Evolutionary conservation across 257 asterid genomes (phyloP), one percentile per base, ranked within the genome.

Genomic region (Solanum chmielewskii): DNA sequence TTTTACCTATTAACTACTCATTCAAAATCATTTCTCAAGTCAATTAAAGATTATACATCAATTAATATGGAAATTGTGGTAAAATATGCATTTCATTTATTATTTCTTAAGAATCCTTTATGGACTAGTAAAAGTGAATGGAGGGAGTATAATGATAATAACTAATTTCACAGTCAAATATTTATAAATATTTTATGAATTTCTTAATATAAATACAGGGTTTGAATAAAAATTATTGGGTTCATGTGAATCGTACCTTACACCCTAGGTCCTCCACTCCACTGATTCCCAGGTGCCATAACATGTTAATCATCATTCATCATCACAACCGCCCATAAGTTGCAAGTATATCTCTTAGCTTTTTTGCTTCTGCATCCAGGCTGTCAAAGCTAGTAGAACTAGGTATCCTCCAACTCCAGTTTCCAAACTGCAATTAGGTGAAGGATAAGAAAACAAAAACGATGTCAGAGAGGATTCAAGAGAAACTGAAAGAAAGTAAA

Each of bases 321-420:
- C 88, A 87, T 85, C 89, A 93, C 47, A 91, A 42, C 64, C 99
- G 94, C 42, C 98, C 99, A 86, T 96, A 95, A 87, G 91, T 92
- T 69, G 56, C 78, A 60, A 96, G 93, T 95, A 97, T 83, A 25
- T 91, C 95, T 88, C 93, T 89, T 9, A 97, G 94, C 88, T 90
- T 92, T 86, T 92, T 86, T 77, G 98, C 97, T 95, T 97, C 99
- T 6, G 89, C 70, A 37, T 88, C 86, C 92, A 97, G 88, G 91
- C 90, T 86, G 87, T 92, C 96, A 83, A 97, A 97, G 82, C 91
- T 87, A 88, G 60, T 90, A n/a, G 96, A 90, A 86, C 92, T 77
- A 78, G 99, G 97, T 85, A 97, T 83, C 89, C 99, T 94, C 99
- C 99, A 97, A 86, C 98, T 94, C 99, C 99, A 97, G 88, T 97